Percentiles rank a stretch among this genome's conserved stretches.
These are phyloP conservation scores for Fusarium illudens DNA, from an alignment of 2,329 filamentous ascomycete species.

Conservation along the genomic window DNA sequence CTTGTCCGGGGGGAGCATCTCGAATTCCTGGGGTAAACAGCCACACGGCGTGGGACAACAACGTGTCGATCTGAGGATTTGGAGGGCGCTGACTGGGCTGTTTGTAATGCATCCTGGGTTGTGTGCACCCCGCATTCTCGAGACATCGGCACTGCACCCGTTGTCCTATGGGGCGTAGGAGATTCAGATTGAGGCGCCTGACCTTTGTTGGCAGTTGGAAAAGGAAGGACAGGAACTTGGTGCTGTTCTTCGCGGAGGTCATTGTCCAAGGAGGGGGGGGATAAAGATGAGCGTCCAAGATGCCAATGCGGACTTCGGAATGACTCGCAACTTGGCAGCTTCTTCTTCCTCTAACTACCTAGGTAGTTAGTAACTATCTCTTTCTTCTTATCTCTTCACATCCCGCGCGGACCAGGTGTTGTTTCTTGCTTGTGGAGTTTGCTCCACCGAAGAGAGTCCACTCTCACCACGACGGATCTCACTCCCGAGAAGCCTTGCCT, in stretches of 20 bases:
- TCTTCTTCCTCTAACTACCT: neutral
- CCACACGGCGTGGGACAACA: neutral
- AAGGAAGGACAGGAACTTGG: neutral
- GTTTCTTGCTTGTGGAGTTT: neutral
- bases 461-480: conserved; percentile 1
- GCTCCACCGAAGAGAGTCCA: neutral
- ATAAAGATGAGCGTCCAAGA: neutral
- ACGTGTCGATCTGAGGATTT: conserved; percentile 1
- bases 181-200: neutral
- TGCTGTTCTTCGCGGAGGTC: neutral
- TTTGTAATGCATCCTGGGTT: neutral
- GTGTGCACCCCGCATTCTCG: neutral
- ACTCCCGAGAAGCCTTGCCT: neutral
- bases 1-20: neutral
- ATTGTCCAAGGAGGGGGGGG: neutral
- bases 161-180: neutral
- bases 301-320: neutral
- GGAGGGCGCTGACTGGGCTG: neutral
- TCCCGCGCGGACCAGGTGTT: neutral
- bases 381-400: neutral
- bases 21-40: neutral
- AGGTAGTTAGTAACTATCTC: too few relatives aligned
- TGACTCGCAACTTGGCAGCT: neutral
- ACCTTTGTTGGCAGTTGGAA: neutral
- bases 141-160: neutral